Evolutionary conservation across 768 basidiomycete genomes (phyloP).

Genomic region (Phaeolepiota aurea): DNA sequence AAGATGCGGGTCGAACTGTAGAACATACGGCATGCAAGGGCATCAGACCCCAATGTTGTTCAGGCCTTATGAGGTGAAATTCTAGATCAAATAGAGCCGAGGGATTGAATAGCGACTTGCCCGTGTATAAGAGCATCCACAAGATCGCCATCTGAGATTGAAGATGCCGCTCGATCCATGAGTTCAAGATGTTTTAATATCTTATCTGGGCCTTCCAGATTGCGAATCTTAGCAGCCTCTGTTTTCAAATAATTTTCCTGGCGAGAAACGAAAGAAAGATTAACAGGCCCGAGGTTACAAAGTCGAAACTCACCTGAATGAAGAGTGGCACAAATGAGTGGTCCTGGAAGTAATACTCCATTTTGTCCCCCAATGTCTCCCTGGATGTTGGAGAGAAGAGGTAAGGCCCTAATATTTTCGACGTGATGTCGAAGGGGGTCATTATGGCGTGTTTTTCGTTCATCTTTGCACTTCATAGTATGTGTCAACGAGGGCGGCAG

Average conservation of each 20-base stretch:
- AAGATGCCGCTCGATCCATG: constrained; percentile 83
- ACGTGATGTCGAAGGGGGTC: constrained; percentile 89
- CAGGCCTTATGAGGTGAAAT: constrained; percentile 43
- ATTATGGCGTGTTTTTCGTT: constrained; percentile 91
- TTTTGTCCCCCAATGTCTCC: constrained; percentile 82
- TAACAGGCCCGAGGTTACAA: neutral
- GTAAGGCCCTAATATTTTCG: constrained; percentile 86
- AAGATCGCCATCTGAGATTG: constrained; percentile 91
- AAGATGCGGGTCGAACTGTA: constrained; percentile 80
- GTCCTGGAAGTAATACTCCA: constrained; percentile 96
- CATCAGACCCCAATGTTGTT: constrained; percentile 95
- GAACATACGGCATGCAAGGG: constrained; percentile 90
- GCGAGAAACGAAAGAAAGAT: neutral
- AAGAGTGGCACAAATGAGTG: constrained; percentile 92
- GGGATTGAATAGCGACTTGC: constrained; percentile 34
- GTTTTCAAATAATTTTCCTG: constrained; percentile 95
- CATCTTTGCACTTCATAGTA: constrained; percentile 48
- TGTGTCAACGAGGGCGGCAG: neutral
- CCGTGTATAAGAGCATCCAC: constrained; percentile 92
- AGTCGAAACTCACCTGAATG: constrained; percentile 56
- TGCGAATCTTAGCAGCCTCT: constrained; percentile 53
- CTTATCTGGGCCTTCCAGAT: constrained; percentile 54
- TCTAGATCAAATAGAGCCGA: neutral
- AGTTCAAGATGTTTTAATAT: constrained; percentile 67
- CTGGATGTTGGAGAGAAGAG: constrained; percentile 77